Evolutionary conservation across 257 asterid species (phyloP).

Genomic region (Solanum paucissectum): DNA sequence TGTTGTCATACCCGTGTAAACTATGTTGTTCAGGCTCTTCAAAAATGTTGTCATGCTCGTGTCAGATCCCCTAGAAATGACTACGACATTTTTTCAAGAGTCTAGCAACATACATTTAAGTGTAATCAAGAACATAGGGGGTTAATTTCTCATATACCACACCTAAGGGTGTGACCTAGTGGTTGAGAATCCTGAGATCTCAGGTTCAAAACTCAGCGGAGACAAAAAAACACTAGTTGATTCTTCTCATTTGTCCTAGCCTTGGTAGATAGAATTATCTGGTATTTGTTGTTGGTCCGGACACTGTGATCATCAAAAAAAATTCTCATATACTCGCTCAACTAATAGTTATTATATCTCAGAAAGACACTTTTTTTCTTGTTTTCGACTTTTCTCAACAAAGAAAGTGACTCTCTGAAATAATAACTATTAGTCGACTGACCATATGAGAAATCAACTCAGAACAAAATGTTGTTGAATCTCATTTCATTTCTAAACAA

Average conservation of each 20-base stretch:
- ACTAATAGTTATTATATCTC: no score
- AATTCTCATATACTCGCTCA: not conserved
- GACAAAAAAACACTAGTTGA: not conserved
- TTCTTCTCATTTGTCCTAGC: no score
- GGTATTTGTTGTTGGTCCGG: rapidly evolving
- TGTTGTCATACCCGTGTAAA: not conserved
- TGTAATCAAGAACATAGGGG: not conserved
- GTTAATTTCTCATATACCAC: not conserved
- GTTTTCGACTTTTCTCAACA: not conserved
- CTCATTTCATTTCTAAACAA: not conserved
- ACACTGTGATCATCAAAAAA: not conserved
- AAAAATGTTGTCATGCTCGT: not conserved
- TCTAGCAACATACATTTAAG: not conserved
- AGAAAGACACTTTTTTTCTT: not conserved
- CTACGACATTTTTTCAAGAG: not conserved
- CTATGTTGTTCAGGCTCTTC: not conserved
- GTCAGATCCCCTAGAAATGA: not conserved
- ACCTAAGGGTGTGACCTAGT: not conserved
- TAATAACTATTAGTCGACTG: not conserved
- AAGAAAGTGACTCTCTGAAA: not conserved
- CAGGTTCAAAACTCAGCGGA: not conserved
- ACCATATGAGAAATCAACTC: not conserved
- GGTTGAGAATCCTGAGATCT: not conserved
- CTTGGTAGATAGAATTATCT: not conserved
- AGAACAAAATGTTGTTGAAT: not conserved